phyloP scores from a whole-genome alignment of 805 yeast genomes.

The Candida jianshihensis region DNA sequence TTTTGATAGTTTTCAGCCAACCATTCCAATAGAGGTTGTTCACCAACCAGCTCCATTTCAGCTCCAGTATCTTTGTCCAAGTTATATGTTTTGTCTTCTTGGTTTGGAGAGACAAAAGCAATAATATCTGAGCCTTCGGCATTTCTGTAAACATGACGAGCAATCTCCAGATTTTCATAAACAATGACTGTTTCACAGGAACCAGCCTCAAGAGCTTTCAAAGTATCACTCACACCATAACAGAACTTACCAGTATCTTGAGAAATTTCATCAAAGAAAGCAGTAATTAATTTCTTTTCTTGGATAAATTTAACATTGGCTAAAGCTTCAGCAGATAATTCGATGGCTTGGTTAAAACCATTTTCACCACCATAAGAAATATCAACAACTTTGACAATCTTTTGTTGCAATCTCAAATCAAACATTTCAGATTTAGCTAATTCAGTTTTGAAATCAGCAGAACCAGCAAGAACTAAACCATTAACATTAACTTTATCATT shows the following conservation, averaged over 20 bases:
- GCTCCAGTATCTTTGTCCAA: constrained; percentile 41
- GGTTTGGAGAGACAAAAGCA: constrained; percentile 65
- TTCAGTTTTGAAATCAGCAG: constrained; percentile 97
- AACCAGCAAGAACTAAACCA: constrained; percentile 96
- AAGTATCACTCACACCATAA: constrained; percentile 93
- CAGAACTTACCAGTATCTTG: constrained; percentile 97
- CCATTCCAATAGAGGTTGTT: constrained; percentile 49
- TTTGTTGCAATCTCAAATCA: constrained; percentile 81
- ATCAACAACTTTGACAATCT: constrained; percentile 89
- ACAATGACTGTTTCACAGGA: constrained; percentile 92
- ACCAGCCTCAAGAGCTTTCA: constrained; percentile 94
- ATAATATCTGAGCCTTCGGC: constrained; percentile 71
- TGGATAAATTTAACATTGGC: constrained; percentile 97
- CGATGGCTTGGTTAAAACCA: constrained; percentile 99
- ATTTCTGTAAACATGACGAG: constrained; percentile 81
- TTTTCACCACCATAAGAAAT: constrained; percentile 99
- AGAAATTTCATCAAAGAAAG: constrained; percentile 93
- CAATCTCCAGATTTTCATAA: constrained; percentile 80
- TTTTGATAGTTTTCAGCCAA: constrained; percentile 92
- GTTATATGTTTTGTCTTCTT: constrained; percentile 68
- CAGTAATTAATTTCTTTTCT: constrained; percentile 90
- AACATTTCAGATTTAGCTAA: constrained; percentile 88
- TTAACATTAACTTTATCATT: constrained; percentile 89
- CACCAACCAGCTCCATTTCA: constrained; percentile 1
- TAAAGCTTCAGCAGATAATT: constrained; percentile 92